phyloP scores from a whole-genome alignment of 345 rosid species.

The Lepidium aucheri region DNA sequence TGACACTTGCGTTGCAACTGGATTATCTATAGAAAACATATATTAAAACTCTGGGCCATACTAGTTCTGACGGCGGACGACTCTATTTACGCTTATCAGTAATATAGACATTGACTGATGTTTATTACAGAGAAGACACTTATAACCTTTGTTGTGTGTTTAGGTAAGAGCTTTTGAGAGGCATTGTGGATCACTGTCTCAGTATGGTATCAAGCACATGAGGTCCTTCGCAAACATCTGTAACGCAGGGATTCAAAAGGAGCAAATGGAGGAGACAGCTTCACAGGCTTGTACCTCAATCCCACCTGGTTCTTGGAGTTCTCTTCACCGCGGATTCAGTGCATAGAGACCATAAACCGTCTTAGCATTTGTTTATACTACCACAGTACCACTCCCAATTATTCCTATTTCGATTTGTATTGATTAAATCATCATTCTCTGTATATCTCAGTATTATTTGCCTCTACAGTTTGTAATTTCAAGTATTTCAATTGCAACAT shows the following conservation, averaged over 20 bases:
- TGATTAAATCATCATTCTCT: not conserved
- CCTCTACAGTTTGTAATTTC: not conserved
- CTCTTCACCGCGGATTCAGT: constrained; percentile 71
- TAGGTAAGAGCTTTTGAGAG: constrained; percentile 88
- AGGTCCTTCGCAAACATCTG: constrained; percentile 86
- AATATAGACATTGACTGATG: not conserved
- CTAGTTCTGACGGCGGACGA: not conserved
- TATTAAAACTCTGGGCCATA: not conserved
- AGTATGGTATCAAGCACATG: constrained; percentile 97
- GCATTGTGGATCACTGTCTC: constrained; percentile 81
- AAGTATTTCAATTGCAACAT: too few relatives aligned
- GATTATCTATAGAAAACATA: not conserved
- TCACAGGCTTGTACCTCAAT: constrained; percentile 69
- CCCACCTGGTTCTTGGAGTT: constrained; percentile 79
- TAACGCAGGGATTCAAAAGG: constrained; percentile 58
- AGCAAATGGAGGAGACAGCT: constrained; percentile 80
- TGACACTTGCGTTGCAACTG: not conserved
- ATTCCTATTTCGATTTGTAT: not conserved
- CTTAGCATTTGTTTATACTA: constrained; percentile 1
- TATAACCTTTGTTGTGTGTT: not conserved
- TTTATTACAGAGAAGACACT: not conserved
- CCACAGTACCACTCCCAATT: not conserved
- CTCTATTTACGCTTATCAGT: not conserved
- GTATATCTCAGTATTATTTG: constrained; percentile 7
- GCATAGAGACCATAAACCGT: constrained; percentile 34